Conservation (phyloP, 225 moss, liverwort and hornwort species). For the Ulota crispa region DNA sequence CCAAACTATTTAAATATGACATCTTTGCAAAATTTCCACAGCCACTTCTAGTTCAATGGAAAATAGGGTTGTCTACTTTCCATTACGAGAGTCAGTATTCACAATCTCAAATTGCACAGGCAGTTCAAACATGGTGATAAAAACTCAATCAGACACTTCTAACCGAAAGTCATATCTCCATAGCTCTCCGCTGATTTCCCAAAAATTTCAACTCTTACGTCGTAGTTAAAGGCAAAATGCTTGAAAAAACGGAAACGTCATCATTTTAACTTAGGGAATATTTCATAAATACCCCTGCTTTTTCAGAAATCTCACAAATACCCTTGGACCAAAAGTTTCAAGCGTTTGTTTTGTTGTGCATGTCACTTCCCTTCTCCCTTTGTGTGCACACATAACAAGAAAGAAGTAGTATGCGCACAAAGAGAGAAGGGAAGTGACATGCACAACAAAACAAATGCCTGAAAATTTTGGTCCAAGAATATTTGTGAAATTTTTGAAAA, state of each 20-base stretch:
- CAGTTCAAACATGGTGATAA: neutral
- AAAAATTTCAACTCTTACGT: neutral
- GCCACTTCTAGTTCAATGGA: neutral
- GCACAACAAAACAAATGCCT: too few species aligned
- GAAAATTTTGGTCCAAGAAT: too few species aligned
- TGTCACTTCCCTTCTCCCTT: too few species aligned
- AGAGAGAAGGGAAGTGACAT: too few species aligned
- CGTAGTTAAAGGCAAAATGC: neutral
- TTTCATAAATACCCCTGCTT: too few species aligned
- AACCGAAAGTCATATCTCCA: neutral
- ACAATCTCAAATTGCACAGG: neutral
- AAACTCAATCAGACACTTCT: neutral
- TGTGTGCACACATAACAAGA: too few species aligned
- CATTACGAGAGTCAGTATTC: neutral
- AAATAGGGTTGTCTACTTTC: neutral
- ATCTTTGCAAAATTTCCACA: neutral
- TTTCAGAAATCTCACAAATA: too few species aligned
- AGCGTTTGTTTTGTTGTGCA: too few species aligned
- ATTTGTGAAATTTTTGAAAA: too few species aligned
- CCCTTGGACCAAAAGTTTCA: too few species aligned
- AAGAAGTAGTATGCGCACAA: too few species aligned
- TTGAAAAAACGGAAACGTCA: neutral
- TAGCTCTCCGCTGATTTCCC: neutral
- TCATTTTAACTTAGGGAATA: neutral
- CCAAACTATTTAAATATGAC: too few species aligned